Evolutionary conservation across 2,329 filamentous ascomycete genomes (phyloP).

Genomic region (Rasamsonia emersonii): DNA sequence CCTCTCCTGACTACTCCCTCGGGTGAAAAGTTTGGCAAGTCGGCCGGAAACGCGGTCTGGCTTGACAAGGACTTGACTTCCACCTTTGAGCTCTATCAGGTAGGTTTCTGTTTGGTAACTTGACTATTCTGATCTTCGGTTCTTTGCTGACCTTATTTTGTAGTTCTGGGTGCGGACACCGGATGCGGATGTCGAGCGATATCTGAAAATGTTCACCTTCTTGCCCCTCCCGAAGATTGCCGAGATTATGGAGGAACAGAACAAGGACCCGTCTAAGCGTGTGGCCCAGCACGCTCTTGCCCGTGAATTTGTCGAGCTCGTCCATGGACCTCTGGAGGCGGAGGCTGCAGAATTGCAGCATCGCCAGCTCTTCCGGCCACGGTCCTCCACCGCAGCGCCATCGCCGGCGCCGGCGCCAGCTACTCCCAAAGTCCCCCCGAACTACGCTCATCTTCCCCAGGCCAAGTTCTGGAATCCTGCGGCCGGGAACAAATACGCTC

Average conservation of each 20-base stretch:
- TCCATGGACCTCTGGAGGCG: conserved; percentile 63
- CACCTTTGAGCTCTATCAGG: conserved; percentile 74
- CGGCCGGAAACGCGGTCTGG: conserved; percentile 89
- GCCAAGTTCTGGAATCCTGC: conserved; percentile 21
- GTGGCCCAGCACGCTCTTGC: conserved; percentile 77
- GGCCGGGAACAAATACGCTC: conserved; percentile 30
- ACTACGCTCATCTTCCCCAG: conserved; percentile 14
- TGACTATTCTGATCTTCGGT: neutral
- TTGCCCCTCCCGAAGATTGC: conserved; percentile 62
- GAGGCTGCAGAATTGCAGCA: conserved; percentile 52
- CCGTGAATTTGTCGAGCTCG: conserved; percentile 68
- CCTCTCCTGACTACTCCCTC: conserved; percentile 78
- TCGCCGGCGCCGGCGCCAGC: conserved; percentile 19
- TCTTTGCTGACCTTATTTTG: conserved; percentile 14
- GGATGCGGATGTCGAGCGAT: conserved; percentile 70
- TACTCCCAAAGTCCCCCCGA: conserved; percentile 11
- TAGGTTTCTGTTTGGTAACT: conserved; percentile 17
- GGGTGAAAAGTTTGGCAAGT: conserved; percentile 91
- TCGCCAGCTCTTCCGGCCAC: conserved; percentile 36
- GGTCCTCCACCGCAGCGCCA: conserved; percentile 24
- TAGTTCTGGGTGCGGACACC: conserved; percentile 78
- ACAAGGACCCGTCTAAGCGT: conserved; percentile 58
- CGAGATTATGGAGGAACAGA: conserved; percentile 59
- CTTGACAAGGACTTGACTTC: conserved; percentile 73
- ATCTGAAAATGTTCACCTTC: conserved; percentile 88